Evolutionary conservation across 2,329 filamentous ascomycete genomes (phyloP), one percentile per base, ranked within the genome.

Genomic region (Epichloe coenophiala): DNA sequence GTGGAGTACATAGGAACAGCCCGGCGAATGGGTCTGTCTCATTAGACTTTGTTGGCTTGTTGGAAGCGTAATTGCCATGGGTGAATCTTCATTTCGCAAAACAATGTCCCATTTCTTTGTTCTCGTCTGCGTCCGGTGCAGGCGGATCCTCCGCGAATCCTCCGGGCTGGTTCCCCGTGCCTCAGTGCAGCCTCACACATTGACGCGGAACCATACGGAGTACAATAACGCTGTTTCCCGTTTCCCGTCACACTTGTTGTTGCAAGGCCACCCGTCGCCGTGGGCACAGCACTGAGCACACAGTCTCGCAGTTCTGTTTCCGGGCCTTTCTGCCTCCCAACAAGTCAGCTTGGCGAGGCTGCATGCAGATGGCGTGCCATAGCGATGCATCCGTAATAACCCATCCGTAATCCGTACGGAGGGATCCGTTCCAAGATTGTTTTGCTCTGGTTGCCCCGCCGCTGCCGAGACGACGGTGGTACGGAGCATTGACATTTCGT

Each of bases 41-140:
- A 49, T 49, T 49, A 36, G 47, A 49, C 40, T 49, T 49, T 27
- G 17, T 49, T 27, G 17, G 40, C 21, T 38, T 35, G n/a, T n/a
- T n/a, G n/a, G 46, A 48, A 42, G 39, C 47, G 39, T 49, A 49
- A 49, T 49, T 44, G 21, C 38, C 35, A 9, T 11, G n/a, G 21
- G 36, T 45, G 23, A 35, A 17, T 11, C 12, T 35, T 33, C 12
- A 31, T 45, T 11, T 45, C 43, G 43, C 43, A 33, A 45, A 36
- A 8, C 21, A 42, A 3, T 17, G 2, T 27, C 40, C n/a, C 21
- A 3, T 42, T 6, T 21, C 40, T 23, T 42, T 19, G 12, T 21
- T 1, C 12, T 19, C 21, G n/a, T 23, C n/a, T 12, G 19, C 8
- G 27, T 27, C 19, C 27, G 40, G 40, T 3, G 37, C 37, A 15